These are phyloP conservation scores for Kazachstania taianensis DNA, from an alignment of 805 yeast genomes.

Conservation along the genomic window DNA sequence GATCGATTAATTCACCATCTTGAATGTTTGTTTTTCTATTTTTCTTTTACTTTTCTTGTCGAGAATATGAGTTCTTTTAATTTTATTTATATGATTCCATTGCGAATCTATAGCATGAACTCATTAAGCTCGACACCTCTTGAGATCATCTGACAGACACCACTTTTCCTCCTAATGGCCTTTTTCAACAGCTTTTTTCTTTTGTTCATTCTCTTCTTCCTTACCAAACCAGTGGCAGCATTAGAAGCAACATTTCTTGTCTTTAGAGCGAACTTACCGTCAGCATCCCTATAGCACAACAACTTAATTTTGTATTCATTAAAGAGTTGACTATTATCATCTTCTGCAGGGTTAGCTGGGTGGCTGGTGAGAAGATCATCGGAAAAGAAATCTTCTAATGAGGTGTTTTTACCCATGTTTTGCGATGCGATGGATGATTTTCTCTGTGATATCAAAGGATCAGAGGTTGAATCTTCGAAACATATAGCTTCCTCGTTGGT, in stretches of 20 bases:
- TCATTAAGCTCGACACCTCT: slow-evolving; percentile 27
- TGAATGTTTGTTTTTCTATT: no score
- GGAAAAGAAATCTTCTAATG: slow-evolving; percentile 16
- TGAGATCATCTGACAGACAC: slow-evolving; percentile 27
- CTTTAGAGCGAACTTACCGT: slow-evolving; percentile 24
- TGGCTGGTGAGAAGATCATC: slow-evolving; percentile 6
- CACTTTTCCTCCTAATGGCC: slow-evolving; percentile 26
- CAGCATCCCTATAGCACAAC: slow-evolving; percentile 24
- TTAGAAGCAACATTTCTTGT: slow-evolving; percentile 7
- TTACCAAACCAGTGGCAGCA: slow-evolving; percentile 8
- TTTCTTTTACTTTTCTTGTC: no score
- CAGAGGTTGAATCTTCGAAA: slow-evolving; percentile 1
- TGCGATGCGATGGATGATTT: slow-evolving; percentile 2
- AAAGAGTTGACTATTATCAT: not conserved
- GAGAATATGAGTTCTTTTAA: not conserved
- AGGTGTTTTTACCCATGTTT: slow-evolving; percentile 5
- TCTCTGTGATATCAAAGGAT: slow-evolving; percentile 3
- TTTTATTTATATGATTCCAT: no score
- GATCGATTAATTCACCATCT: no score
- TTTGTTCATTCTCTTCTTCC: slow-evolving; percentile 5
- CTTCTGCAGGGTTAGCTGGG: not conserved
- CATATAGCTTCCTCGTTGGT: slow-evolving; percentile 20
- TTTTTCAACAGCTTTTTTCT: slow-evolving; percentile 8
- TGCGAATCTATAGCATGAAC: slow-evolving; percentile 24
- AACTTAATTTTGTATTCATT: slow-evolving; percentile 18